A percentile compares a stretch with the other conserved stretches of the same genome.
Conservation (phyloP, 1,139 yeast genomes). For the Geotrichum histeridarum region DNA sequence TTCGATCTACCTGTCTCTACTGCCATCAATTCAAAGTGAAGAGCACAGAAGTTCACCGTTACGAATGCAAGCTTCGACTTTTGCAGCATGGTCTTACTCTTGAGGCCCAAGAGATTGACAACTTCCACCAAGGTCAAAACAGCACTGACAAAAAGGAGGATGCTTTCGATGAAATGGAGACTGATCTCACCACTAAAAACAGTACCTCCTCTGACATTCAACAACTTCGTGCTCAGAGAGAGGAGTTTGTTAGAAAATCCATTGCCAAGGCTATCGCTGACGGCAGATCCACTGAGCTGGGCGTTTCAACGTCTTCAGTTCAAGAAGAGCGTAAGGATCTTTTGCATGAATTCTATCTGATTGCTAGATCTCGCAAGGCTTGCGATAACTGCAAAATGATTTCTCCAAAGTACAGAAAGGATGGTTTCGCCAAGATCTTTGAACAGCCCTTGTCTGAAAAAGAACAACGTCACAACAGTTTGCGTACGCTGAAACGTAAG, state of each 20-base stretch:
- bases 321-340: conserved; percentile 78
- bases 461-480: conserved; percentile 60
- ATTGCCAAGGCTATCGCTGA: conserved; percentile 72
- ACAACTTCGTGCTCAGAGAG: conserved; percentile 53
- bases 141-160: conserved; percentile 5
- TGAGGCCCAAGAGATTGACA: conserved; percentile 71
- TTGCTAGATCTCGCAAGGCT: conserved; percentile 67
- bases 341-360: conserved; percentile 70
- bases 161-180: conserved; percentile 22
- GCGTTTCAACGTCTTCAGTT: conserved; percentile 77
- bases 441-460: conserved; percentile 80
- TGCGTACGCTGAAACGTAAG: conserved; percentile 42
- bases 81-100: conserved; percentile 84
- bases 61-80: conserved; percentile 69
- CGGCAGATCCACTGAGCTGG: conserved; percentile 63
- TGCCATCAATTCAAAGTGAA: conserved; percentile 81
- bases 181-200: conserved; percentile 23
- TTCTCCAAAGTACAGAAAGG: conserved; percentile 90
- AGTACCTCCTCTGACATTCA: conserved; percentile 29
- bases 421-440: conserved; percentile 88
- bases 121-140: conserved; percentile 44
- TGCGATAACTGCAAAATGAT: conserved; percentile 96
- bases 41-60: conserved; percentile 65
- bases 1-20: conserved; percentile 81
- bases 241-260: conserved; percentile 61